A percentile compares a stretch with the other conserved stretches of the same genome.
Conservation (phyloP, 371 early-diverging fungal species). For the Apophysomyces variabilis region DNA sequence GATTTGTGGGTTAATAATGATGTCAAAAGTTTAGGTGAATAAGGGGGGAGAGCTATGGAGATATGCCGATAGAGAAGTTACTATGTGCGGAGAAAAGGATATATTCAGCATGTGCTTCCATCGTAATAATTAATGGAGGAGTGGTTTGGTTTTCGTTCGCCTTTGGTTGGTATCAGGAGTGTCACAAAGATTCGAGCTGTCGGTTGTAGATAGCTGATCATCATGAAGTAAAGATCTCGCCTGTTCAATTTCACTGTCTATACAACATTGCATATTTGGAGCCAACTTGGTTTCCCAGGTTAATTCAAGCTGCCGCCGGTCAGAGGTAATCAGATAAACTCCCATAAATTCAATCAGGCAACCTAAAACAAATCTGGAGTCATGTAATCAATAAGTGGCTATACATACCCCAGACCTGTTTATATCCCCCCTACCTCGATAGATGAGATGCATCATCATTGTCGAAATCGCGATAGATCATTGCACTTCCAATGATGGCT, state of each 20-base stretch:
- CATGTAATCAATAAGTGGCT: neutral
- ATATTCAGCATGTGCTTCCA: neutral
- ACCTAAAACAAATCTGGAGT: slow-evolving; percentile 55
- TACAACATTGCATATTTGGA: neutral
- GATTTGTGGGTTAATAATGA: slow-evolving; percentile 1
- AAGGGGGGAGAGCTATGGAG: neutral
- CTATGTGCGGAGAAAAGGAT: neutral
- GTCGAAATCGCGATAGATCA: slow-evolving; percentile 75
- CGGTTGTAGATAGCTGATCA: neutral
- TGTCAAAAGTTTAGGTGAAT: neutral
- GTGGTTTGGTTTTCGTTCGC: neutral
- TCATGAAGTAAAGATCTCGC: neutral
- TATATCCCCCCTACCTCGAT: slow-evolving; percentile 12
- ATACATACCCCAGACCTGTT: neutral
- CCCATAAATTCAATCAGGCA: slow-evolving; percentile 73
- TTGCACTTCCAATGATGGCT: slow-evolving; percentile 74
- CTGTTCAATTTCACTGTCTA: slow-evolving; percentile 6
- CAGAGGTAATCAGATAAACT: slow-evolving; percentile 73
- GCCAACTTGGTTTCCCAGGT: slow-evolving; percentile 7
- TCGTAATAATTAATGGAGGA: neutral
- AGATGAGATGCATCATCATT: slow-evolving; percentile 30
- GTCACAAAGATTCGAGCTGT: slow-evolving; percentile 19
- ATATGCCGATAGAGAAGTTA: neutral
- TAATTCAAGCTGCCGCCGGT: slow-evolving; percentile 27
- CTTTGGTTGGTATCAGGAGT: slow-evolving; percentile 11